Evolutionary conservation across 371 early-diverging fungal species (phyloP).

Genomic region (Rhizomucor pusillus): DNA sequence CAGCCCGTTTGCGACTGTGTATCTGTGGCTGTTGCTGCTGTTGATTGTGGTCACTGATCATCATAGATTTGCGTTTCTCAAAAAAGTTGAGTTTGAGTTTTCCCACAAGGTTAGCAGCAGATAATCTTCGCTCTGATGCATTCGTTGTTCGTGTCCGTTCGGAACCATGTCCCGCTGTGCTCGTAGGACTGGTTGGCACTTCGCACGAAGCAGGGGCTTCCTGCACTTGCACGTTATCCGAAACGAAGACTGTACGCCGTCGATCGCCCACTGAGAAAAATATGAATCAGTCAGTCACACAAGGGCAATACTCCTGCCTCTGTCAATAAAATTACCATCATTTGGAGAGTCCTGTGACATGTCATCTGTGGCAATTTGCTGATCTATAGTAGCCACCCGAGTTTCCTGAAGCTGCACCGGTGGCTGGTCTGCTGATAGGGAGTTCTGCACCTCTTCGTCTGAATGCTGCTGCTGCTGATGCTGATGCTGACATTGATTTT

Average conservation of each 20-base stretch:
- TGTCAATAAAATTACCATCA: neutral
- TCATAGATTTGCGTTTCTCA: slow-evolving; percentile 36
- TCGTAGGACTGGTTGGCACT: neutral
- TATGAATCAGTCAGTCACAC: neutral
- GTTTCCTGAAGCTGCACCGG: slow-evolving; percentile 1
- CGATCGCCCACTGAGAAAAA: slow-evolving; percentile 15
- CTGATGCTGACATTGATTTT: neutral
- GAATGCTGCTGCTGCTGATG: neutral
- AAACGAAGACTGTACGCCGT: slow-evolving; percentile 20
- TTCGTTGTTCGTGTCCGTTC: slow-evolving; percentile 7
- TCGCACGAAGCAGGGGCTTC: neutral
- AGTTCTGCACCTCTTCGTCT: slow-evolving; percentile 2
- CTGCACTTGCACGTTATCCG: slow-evolving; percentile 10
- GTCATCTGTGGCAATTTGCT: too few relatives aligned
- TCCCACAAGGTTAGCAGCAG: slow-evolving; percentile 23
- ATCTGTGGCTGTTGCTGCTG: neutral
- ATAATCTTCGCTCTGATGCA: slow-evolving; percentile 18
- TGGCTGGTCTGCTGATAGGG: slow-evolving; percentile 2
- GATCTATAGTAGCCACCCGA: neutral
- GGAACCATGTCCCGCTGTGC: neutral
- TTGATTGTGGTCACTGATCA: slow-evolving; percentile 7
- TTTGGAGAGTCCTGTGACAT: too few relatives aligned
- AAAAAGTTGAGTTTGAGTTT: slow-evolving; percentile 41
- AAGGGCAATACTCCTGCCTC: neutral
- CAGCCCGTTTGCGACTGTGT: slow-evolving; percentile 18